Base-by-base conservation (phyloP, 768 basidiomycete species). In the Podaxis pistillaris region DNA sequence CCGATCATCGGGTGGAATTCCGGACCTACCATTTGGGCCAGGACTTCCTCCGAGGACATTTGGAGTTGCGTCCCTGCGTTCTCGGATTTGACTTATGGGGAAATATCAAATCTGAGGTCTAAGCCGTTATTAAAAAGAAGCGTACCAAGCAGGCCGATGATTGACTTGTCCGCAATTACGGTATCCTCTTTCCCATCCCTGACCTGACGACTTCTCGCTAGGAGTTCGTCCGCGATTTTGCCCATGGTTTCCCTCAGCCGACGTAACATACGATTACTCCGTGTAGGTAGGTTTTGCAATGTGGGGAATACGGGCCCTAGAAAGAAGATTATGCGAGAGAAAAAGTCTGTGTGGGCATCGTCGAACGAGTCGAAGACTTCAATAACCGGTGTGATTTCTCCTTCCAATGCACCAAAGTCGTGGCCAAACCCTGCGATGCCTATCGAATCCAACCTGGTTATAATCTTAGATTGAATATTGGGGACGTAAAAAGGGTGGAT, bases 391-490 rank as follows among this genome's bases (percentile, higher is more conserved):
- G 81, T 74, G 30, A 68, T 69, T 59, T 81, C 77, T 4, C 85
- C 85, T 13, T 82, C 78, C 4, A 87, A 74, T 0, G 81, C 70
- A 13, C 79, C 78, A 64, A 88, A 88, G 66, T 85, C 75, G 65
- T 87, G 81, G 4, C 82, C 81, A 61, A 87, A 87, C 0, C 85
- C 84, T 6, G 83, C 84, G 37, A 86, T 81, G 13, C 86, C 84
- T 56, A 87, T 76, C 0, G 75, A 79, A 66, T 88, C 86, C 3
- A 87, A 73, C 11, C 84, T 86, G 52, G n/a, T 15, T 22, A 19
- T 46, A 19, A 50, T 30, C 28, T 24, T 58, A 19, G n/a, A 37
- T 47, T 22, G 8, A 33, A 51, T 47, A 52, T 33, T 33, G 33
- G 9, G 26, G 4, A 38, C 4, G 24, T 12, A 9, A 56, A 36